phyloP scores from a whole-genome alignment of 2,329 filamentous ascomycete species.

The Clathrospora elynae region DNA sequence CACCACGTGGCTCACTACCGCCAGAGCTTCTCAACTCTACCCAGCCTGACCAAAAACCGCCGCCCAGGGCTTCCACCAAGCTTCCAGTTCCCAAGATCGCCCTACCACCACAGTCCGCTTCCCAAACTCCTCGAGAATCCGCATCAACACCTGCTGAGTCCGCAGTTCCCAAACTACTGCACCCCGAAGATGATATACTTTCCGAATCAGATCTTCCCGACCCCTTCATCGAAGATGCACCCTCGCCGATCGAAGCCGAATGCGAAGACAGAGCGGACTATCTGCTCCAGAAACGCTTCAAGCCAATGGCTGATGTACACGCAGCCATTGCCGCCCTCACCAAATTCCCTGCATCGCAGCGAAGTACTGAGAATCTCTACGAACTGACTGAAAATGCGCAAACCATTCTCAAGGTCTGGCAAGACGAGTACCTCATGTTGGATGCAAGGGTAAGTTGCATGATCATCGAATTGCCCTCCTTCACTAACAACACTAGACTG shows the following conservation, averaged over 20 bases:
- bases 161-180: conserved; percentile 29
- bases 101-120: conserved; percentile 24
- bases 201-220: conserved; percentile 46
- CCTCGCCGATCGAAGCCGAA: conserved; percentile 37
- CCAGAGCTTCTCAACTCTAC: conserved; percentile 22
- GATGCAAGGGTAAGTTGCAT: conserved; percentile 49
- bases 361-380: conserved; percentile 60
- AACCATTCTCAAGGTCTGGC: conserved; percentile 59
- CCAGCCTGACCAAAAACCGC: conserved; percentile 14
- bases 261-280: conserved; percentile 51
- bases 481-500: conserved; percentile 47
- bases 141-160: conserved; percentile 33
- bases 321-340: conserved; percentile 51
- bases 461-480: conserved; percentile 24
- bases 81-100: conserved; percentile 29
- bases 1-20: conserved; percentile 28
- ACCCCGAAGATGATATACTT: conserved; percentile 43
- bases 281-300: conserved; percentile 49
- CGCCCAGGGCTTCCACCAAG: conserved; percentile 14
- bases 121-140: conserved; percentile 35
- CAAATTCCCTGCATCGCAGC: conserved; percentile 49
- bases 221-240: conserved; percentile 40
- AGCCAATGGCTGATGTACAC: conserved; percentile 51
- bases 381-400: conserved; percentile 61
- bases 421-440: conserved; percentile 64